Percentiles rank a stretch among this genome's conserved stretches.
Evolutionary conservation across 108 stramenopile species (phyloP).

Genomic region (Cyclotella atomus): DNA sequence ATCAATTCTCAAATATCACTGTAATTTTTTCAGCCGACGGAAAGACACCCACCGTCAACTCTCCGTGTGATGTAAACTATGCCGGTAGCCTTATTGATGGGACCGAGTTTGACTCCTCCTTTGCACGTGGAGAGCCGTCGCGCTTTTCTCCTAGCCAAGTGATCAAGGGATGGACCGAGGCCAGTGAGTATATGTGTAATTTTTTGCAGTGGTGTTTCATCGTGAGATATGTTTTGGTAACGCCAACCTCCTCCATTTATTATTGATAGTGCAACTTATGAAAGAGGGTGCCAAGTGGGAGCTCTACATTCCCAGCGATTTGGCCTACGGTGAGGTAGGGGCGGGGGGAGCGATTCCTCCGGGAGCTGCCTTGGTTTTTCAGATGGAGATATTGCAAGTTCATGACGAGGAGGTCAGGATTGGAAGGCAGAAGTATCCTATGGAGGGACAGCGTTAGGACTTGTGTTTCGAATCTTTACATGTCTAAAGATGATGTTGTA

Average conservation of each 20-base stretch:
- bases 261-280: constrained; percentile 94
- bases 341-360: constrained; percentile 60
- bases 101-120: constrained; percentile 62
- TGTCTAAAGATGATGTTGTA: no score
- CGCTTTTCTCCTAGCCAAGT: constrained; percentile 70
- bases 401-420: constrained; percentile 39
- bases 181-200: constrained; percentile 13
- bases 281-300: constrained; percentile 97
- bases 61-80: constrained; percentile 56
- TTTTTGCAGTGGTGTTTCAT: background rate
- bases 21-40: no score
- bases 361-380: constrained; percentile 62
- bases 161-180: constrained; percentile 79
- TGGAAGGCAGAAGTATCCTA: constrained; percentile 19
- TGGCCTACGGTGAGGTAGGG: constrained; percentile 74
- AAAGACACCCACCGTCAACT: constrained; percentile 44
- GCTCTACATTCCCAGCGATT: constrained; percentile 91
- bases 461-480: no score
- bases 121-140: constrained; percentile 56
- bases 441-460: no score
- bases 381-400: constrained; percentile 60
- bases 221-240: background rate
- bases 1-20: no score
- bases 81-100: constrained; percentile 61
- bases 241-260: background rate